Conservation (phyloP, 352 stramenopile genomes). For the Blastocystis sp. region DNA sequence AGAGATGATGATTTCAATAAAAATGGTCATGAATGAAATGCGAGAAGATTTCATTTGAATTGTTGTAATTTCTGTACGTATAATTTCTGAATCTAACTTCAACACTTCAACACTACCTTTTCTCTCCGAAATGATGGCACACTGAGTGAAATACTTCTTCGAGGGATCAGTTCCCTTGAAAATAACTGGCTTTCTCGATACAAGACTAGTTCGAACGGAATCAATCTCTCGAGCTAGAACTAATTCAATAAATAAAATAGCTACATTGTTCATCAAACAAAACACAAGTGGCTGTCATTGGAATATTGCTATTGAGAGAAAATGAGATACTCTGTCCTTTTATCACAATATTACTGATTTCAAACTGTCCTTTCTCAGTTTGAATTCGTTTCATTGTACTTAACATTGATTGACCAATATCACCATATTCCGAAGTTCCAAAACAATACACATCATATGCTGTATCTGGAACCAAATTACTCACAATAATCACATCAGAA, state of each 20-base stretch:
- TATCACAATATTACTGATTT: background rate
- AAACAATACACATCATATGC: slow-evolving; percentile 9
- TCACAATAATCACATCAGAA: background rate
- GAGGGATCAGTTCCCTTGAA: background rate
- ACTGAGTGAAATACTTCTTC: slow-evolving; percentile 3
- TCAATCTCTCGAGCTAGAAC: background rate
- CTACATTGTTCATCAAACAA: background rate
- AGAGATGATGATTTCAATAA: background rate
- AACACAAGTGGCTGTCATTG: background rate
- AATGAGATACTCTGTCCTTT: background rate
- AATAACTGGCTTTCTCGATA: background rate
- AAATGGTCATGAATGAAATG: background rate
- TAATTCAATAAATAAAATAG: background rate
- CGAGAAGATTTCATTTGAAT: background rate
- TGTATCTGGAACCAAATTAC: background rate
- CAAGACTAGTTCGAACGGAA: background rate
- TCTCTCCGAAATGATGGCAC: background rate
- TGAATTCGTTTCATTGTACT: slow-evolving; percentile 26
- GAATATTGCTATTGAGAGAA: slow-evolving; percentile 16
- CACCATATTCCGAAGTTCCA: slow-evolving; percentile 7
- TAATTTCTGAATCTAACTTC: background rate
- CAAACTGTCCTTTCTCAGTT: background rate
- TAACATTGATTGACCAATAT: background rate
- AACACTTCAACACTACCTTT: background rate
- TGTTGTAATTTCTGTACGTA: background rate